phyloP scores from a whole-genome alignment of 768 basidiomycete genomes.

The Phanerochaete carnosa region DNA sequence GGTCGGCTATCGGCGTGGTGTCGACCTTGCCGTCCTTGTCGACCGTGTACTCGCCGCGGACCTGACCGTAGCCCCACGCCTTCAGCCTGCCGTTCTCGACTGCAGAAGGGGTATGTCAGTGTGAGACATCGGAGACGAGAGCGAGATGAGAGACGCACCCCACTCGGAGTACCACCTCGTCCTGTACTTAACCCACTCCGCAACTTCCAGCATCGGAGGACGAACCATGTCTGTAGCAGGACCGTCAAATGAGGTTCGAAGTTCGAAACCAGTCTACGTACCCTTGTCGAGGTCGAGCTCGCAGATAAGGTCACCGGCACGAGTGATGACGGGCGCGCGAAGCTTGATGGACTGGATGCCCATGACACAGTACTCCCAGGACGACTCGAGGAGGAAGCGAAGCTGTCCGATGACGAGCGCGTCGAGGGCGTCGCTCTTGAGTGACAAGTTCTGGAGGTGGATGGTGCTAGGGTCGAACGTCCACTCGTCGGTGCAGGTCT shows the following conservation, averaged over 20 bases:
- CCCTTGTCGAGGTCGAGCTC: conserved; percentile 2
- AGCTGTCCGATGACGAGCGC: neutral
- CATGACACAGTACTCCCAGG: conserved; percentile 1
- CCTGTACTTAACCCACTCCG: neutral
- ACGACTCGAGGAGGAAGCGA: neutral
- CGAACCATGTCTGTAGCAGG: neutral
- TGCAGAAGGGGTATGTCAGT: neutral
- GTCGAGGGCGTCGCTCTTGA: neutral
- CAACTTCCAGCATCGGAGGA: neutral
- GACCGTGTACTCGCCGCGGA: neutral
- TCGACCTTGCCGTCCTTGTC: neutral
- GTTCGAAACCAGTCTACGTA: neutral
- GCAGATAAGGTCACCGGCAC: neutral
- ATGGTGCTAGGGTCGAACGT: neutral
- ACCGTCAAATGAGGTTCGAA: neutral
- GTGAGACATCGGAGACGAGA: neutral
- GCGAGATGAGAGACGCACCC: neutral
- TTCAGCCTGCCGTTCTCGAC: neutral
- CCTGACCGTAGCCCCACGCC: neutral
- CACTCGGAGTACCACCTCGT: neutral
- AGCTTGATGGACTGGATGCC: conserved; percentile 2
- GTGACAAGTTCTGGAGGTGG: neutral
- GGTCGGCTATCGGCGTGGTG: neutral
- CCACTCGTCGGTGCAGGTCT: neutral
- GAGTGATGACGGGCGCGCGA: neutral